These are phyloP conservation scores for Pouteria glomerata DNA, from an alignment of 148 eudicot genomes.

Conservation along the genomic window DNA sequence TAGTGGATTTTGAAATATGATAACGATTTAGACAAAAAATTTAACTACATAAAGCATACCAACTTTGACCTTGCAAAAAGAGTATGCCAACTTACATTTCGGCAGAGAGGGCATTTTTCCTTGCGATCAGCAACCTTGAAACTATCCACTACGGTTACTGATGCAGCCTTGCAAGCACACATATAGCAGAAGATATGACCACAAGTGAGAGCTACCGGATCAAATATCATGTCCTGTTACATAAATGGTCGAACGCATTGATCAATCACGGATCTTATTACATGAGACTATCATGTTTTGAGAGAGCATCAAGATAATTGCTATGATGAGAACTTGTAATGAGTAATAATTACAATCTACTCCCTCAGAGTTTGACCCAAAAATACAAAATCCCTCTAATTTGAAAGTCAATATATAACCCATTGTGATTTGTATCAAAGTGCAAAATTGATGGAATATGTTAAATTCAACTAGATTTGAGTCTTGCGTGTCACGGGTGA, in stretches of 20 bases:
- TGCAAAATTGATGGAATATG: too few species aligned
- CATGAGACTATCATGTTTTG: not conserved
- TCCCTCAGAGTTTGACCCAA: too few species aligned
- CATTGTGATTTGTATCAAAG: too few species aligned
- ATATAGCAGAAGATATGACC: constrained; percentile 85
- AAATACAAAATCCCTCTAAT: too few species aligned
- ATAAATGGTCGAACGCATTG: not conserved
- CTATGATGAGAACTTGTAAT: too few species aligned
- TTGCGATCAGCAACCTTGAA: constrained; percentile 49
- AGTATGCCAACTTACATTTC: constrained; percentile 46
- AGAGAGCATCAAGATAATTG: too few species aligned
- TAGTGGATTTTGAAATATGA: not conserved
- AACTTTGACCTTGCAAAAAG: too few species aligned
- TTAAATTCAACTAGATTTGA: too few species aligned
- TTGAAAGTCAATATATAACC: too few species aligned
- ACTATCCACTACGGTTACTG: constrained; percentile 84
- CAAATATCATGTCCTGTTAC: constrained; percentile 78
- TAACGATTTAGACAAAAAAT: not conserved
- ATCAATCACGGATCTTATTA: not conserved
- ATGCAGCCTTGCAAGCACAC: constrained; percentile 88
- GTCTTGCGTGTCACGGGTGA: too few species aligned
- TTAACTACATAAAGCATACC: too few species aligned
- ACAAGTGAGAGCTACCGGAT: constrained; percentile 75
- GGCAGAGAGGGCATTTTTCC: constrained; percentile 81
- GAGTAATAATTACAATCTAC: too few species aligned